These are phyloP conservation scores for Penicillium ucsense DNA, from an alignment of 495 filamentous ascomycete genomes.

Conservation along the genomic window DNA sequence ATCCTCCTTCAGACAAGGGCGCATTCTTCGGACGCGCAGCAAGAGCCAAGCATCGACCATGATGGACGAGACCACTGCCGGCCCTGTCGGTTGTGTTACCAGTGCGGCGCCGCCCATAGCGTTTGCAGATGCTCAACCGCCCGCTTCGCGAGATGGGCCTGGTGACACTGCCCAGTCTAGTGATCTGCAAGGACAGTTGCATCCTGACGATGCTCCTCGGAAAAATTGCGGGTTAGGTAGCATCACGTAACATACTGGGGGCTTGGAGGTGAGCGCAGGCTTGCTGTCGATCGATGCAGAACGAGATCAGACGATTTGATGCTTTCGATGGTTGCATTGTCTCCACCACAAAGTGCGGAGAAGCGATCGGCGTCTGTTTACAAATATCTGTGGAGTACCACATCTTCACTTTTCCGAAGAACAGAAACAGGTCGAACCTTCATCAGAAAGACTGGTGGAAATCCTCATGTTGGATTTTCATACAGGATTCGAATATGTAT, in stretches of 20 bases:
- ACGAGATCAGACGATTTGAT: too few relatives aligned
- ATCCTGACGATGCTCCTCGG: constrained; percentile 1
- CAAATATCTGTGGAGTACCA: not conserved
- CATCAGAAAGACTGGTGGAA: too few relatives aligned
- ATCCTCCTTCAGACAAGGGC: constrained; percentile 13
- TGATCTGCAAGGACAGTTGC: not conserved
- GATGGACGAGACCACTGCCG: not conserved
- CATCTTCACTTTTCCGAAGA: not conserved
- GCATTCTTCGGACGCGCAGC: constrained; percentile 7
- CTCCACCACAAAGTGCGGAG: constrained; percentile 19
- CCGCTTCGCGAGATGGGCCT: too few relatives aligned
- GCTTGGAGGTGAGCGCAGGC: too few relatives aligned
- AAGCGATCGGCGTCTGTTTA: constrained; percentile 14
- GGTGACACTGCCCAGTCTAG: not conserved
- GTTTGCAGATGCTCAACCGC: too few relatives aligned
- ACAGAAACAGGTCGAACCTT: not conserved
- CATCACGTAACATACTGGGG: constrained; percentile 6
- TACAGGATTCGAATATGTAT: too few relatives aligned
- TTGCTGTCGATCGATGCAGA: too few relatives aligned
- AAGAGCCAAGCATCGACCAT: not conserved
- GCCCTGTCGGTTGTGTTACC: not conserved
- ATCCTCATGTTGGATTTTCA: too few relatives aligned
- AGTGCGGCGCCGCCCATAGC: too few relatives aligned
- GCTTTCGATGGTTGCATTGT: constrained; percentile 8
- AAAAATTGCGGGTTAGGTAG: constrained; percentile 13